These are phyloP conservation scores for Xylariaceae sp. DNA, from an alignment of 2,329 filamentous ascomycete species.

Conservation along the genomic window DNA sequence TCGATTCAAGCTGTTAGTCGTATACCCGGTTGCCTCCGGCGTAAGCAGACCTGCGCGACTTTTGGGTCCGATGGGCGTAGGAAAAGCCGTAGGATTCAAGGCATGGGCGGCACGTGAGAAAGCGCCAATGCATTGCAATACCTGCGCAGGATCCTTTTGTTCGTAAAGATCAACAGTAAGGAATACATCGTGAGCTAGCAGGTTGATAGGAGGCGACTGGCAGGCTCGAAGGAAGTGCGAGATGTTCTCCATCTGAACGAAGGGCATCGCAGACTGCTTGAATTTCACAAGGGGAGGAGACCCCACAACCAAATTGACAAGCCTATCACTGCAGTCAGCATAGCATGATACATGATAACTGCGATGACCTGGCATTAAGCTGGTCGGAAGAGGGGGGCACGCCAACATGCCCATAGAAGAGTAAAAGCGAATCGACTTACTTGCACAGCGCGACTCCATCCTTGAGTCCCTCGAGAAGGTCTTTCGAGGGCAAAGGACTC, in stretches of 20 bases:
- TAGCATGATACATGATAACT: background rate
- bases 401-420: background rate
- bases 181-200: conserved; percentile 92
- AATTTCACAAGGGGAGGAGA: conserved; percentile 71
- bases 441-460: conserved; percentile 92
- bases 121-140: conserved; percentile 83
- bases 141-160: conserved; percentile 90
- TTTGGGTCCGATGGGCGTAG: conserved; percentile 69
- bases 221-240: conserved; percentile 90
- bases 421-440: conserved; percentile 44
- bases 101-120: conserved; percentile 83
- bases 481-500: conserved; percentile 63
- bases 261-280: conserved; percentile 91
- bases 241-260: conserved; percentile 99
- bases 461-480: conserved; percentile 80
- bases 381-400: background rate
- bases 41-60: conserved; percentile 52
- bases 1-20: conserved; percentile 42
- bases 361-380: background rate
- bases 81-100: conserved; percentile 68
- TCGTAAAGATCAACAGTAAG: conserved; percentile 96
- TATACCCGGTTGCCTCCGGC: conserved; percentile 58
- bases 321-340: conserved; percentile 43
- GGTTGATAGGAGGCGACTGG: conserved; percentile 75
- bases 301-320: conserved; percentile 74